Base-by-base conservation (phyloP, 768 basidiomycete genomes). In the Paxillus rubicundulus region DNA sequence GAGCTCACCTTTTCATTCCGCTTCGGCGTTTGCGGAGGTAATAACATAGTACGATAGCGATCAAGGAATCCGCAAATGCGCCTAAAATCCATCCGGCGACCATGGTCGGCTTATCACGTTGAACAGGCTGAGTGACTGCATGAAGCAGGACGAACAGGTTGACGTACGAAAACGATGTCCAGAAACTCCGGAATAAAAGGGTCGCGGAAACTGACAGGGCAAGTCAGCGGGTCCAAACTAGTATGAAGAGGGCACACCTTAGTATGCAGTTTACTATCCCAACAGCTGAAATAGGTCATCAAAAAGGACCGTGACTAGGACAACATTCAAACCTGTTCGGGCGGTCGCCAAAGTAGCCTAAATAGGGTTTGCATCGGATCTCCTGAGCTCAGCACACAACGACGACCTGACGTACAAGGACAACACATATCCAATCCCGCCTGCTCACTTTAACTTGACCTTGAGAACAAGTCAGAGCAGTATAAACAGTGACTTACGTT, bases 61-160 rank as follows among this genome's bases (percentile, higher is more conserved):
- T 60, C 10, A 46, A 28, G 7, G 28, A 18, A 16, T 60, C 59
- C 5, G 46, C 21, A 2, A 49, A n/a, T 9, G 41, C 54, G 16
- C 53, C 38, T 16, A 59, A 33, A 27, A 43, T 24, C 58, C 58
- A 58, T 18, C 43, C 58, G 9, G 24, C 43, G 20, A 60, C 43
- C 56, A 60, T 58, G 12, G 52, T 58, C 18, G 46, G 53, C 58
- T 60, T 16, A 20, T 24, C 28, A n/a, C n/a, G n/a, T n/a, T n/a
- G n/a, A 30, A 30, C 28, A 7, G 9, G 0, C 21, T 16, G 37
- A 28, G 41, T 13, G 47, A 30, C 28, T 7, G 17, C 5, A 20
- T 8, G 3, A 9, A 1, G 10, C 17, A 7, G 21, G 8, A 34
- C 5, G 36, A 9, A 16, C n/a, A 9, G n/a, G 20, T 21, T 10